Base-by-base conservation (phyloP, 306 rosid species). In the Sindora glabra region DNA sequence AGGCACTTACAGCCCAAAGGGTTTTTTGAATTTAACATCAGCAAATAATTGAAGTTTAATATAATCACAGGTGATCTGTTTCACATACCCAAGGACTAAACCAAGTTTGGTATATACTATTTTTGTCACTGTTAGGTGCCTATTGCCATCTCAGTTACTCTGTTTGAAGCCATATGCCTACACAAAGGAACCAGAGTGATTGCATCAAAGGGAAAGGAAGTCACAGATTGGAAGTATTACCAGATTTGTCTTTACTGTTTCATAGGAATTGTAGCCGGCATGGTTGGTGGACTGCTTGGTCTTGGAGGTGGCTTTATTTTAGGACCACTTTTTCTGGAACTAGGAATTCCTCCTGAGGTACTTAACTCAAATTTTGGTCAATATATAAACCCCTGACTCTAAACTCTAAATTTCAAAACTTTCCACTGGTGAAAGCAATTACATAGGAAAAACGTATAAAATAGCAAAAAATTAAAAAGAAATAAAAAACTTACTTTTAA, bases 261-360 rank as follows among this genome's bases (percentile, higher is more conserved):
- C 53, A 70, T 83, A 68, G 95, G 95, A 47, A 80, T 86, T 9
- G 2, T 83, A 44, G 95, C 95, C 36, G 95, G 95, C 38, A 60
- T 87, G 71, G 85, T 87, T 16, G 86, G 92, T 54, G 95, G 95
- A 53, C 65, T 87, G 52, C 92, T 87, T 42, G 95, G 95, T 14
- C 74, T 87, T 1, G 95, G 95, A 30, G 95, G 95, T 17, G 91
- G 95, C 44, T 87, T 87, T 71, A 81, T 87, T 57, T 65, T 87
- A 68, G 95, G 95, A 67, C 95, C 95, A 56, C 80, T 87, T 51
- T 87, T 87, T 70, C 82, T 87, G 13, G 95, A 87, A 71, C 53
- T 87, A 52, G 95, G 95, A 64, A 81, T 87, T 73, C 95, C 95
- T 41, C 95, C 95, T 51, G 87, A 86, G 89, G 89, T 86, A 64